Base-by-base conservation (phyloP, 2,329 filamentous ascomycete species). In the Sporothrix brunneoviolacea region DNA sequence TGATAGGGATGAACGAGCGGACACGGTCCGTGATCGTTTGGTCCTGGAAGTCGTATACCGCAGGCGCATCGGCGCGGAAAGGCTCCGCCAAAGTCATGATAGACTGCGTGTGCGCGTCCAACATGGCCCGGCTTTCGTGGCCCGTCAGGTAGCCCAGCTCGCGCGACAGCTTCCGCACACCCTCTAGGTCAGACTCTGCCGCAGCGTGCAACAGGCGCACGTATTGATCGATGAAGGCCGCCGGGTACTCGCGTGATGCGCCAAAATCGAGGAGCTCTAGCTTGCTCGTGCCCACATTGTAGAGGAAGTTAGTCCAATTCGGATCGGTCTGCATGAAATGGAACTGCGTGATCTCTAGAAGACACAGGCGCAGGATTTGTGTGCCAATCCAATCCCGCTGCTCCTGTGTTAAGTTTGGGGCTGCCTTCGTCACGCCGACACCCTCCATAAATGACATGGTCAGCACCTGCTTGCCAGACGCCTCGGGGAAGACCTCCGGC, bases 251-350 rank as follows among this genome's bases (percentile, higher is more conserved):
- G 60, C 93, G 79, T 18, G 86, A 90, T 32, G 93, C 93, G 53
- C 93, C 93, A 67, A 98, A 98, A 68, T 98, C 94, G 47, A 98
- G 82, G 1, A 98, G 79, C 67, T 95, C 91, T 13, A 98, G 83
- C 62, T 82, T 86, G 60, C 82, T 72, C 4, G 76, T 81, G 18
- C 72, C 60, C 1, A 82, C 72, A 60, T 97, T 93, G 74, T 89
- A 98, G 18, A 97, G 76, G 67, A 98, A 98, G 68, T 98, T 98
- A 30, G 91, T 97, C 93, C 93, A 98, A 73, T 98, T 98, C 36
- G 93, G 93, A 64, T 98, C 93, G 5, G 93, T 98, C 70, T 98
- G 93, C 93, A 98, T 98, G 72, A 95, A 97, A 54, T 77, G 83
- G 79, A 96, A 97, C 68, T 95, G 89, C 57, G 84, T 84, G 59